Evolutionary conservation across 2,329 filamentous ascomycete genomes (phyloP).

Genomic region (Basipetospora chlamydospora): DNA sequence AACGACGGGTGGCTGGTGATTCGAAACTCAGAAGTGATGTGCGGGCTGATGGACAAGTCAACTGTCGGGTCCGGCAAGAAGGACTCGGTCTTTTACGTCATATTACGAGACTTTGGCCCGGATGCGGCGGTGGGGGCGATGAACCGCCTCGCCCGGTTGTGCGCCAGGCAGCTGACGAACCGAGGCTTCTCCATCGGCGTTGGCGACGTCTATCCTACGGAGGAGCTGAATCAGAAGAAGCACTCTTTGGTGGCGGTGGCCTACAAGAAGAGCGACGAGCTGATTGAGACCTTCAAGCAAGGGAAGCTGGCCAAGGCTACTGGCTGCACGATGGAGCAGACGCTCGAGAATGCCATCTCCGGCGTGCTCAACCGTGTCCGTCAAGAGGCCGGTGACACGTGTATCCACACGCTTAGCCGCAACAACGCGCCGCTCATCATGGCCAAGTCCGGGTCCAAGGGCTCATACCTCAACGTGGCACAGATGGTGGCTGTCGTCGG

Average conservation of each 20-base stretch:
- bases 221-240: conserved; percentile 56
- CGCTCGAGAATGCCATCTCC: conserved; percentile 78
- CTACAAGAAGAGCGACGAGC: conserved; percentile 66
- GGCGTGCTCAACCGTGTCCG: conserved; percentile 86
- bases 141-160: conserved; percentile 86
- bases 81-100: conserved; percentile 92
- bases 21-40: conserved; percentile 95
- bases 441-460: conserved; percentile 95
- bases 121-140: conserved; percentile 80
- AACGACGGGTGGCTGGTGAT: conserved; percentile 88
- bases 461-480: conserved; percentile 93
- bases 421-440: conserved; percentile 92
- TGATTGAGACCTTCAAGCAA: conserved; percentile 66
- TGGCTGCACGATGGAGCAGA: conserved; percentile 83
- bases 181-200: conserved; percentile 94
- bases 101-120: conserved; percentile 86
- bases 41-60: conserved; percentile 92
- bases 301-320: conserved; percentile 75
- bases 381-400: conserved; percentile 79
- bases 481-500: conserved; percentile 98
- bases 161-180: conserved; percentile 75
- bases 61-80: conserved; percentile 97
- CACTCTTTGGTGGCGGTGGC: conserved; percentile 61
- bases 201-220: conserved; percentile 79
- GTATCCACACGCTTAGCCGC: conserved; percentile 76